Percentiles rank a stretch among this genome's conserved stretches.
phyloP scores from a whole-genome alignment of 2,329 filamentous ascomycete genomes.

The Cladosporium sp. region DNA sequence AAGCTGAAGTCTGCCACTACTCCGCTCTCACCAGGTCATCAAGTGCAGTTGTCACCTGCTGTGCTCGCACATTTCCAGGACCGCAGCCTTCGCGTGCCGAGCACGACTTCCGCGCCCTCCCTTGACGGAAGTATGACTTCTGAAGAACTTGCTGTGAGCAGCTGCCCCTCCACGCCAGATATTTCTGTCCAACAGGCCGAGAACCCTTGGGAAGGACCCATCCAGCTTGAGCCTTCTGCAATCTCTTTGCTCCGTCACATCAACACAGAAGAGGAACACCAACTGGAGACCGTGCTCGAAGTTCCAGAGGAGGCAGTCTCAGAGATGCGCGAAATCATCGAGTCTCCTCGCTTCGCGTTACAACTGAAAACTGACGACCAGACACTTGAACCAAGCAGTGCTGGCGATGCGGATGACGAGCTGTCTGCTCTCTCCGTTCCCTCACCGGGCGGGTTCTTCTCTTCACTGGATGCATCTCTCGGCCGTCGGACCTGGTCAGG shows the following conservation, averaged over 20 bases:
- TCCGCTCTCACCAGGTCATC: conserved; percentile 46
- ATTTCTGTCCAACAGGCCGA: conserved; percentile 52
- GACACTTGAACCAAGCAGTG: conserved; percentile 18
- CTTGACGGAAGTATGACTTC: conserved; percentile 84
- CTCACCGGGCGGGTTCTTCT: conserved; percentile 89
- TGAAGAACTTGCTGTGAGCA: conserved; percentile 78
- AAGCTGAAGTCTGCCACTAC: conserved; percentile 42
- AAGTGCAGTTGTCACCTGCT: conserved; percentile 34
- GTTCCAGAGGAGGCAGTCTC: conserved; percentile 43
- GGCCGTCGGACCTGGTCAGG: conserved; percentile 80
- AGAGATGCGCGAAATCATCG: conserved; percentile 61
- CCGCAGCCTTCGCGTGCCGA: conserved; percentile 60
- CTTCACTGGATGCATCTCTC: conserved; percentile 65
- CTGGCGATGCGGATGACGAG: conserved; percentile 53
- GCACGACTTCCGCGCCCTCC: conserved; percentile 76
- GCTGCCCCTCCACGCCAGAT: conserved; percentile 79
- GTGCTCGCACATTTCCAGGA: conserved; percentile 66
- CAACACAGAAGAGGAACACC: conserved; percentile 45
- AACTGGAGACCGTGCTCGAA: conserved; percentile 34
- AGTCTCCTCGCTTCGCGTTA: conserved; percentile 42
- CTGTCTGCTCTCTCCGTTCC: conserved; percentile 81
- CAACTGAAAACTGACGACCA: conserved; percentile 26
- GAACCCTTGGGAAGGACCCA: conserved; percentile 58
- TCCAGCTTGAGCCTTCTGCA: conserved; percentile 70
- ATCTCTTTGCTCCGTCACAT: conserved; percentile 76